A percentile compares a stretch with the other conserved stretches of the same genome.
Evolutionary conservation across 2,329 filamentous ascomycete genomes (phyloP).

Genomic region (Diplodia intermedia): DNA sequence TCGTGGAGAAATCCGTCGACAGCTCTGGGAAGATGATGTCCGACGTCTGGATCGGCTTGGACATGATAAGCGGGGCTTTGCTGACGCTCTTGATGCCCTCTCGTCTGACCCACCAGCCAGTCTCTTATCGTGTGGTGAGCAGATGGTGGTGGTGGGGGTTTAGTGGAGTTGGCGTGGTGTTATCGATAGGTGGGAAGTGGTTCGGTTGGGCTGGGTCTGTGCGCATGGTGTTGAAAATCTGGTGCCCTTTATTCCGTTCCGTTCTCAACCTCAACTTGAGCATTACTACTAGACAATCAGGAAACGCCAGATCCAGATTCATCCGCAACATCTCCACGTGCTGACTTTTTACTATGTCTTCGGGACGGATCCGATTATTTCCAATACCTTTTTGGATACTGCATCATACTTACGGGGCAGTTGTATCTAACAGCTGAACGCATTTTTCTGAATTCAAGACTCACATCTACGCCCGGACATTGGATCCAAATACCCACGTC

Average conservation of each 20-base stretch:
- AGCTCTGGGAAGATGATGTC: slow-evolving; percentile 62
- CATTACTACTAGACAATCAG: no score
- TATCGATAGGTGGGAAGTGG: not conserved
- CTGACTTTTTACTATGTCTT: no score
- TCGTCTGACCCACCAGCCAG: not conserved
- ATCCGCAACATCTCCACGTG: no score
- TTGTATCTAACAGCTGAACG: no score
- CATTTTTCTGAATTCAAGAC: no score
- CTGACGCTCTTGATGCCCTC: not conserved
- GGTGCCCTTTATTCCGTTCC: not conserved
- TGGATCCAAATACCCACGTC: no score
- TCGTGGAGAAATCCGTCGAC: slow-evolving; percentile 71
- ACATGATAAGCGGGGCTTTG: not conserved
- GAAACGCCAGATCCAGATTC: no score
- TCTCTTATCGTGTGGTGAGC: not conserved
- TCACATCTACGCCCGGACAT: no score
- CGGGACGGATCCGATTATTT: no score
- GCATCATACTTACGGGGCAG: no score
- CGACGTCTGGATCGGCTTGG: slow-evolving; percentile 39
- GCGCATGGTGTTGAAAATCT: slow-evolving; percentile 25
- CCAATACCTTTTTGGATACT: no score
- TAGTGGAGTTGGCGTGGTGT: not conserved
- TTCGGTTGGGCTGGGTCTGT: not conserved
- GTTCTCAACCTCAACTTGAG: not conserved
- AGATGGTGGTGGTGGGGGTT: not conserved